Conservation (phyloP, 106 monocot genomes). For the Apostasia ramifera region DNA sequence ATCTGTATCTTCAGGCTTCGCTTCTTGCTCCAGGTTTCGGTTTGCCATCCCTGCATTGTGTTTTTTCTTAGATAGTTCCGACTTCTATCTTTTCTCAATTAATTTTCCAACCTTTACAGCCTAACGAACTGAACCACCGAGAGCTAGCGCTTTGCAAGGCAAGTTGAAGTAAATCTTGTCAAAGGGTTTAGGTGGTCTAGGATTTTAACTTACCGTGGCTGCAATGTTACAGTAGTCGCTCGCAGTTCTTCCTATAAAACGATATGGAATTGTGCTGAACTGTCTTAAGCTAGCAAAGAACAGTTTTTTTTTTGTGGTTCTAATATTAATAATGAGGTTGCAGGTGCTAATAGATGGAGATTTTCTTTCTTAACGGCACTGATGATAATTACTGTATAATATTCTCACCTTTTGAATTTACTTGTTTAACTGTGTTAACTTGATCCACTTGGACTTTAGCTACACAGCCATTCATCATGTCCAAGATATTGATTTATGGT, state of each 20-base stretch:
- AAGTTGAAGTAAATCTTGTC: background rate
- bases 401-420: no score
- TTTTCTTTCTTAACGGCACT: no score
- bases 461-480: no score
- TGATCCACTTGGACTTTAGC: no score
- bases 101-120: background rate
- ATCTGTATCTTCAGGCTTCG: constrained; percentile 36
- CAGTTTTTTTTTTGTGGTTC: no score
- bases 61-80: background rate
- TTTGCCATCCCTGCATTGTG: background rate
- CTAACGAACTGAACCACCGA: background rate
- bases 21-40: constrained; percentile 44
- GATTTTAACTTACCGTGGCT: background rate
- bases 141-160: background rate
- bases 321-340: no score
- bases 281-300: no score
- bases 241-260: background rate
- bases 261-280: no score
- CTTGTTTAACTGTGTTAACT: no score
- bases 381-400: no score
- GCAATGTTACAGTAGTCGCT: background rate
- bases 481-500: no score
- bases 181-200: background rate
- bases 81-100: background rate
- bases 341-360: no score